Evolutionary conservation across 805 yeast species (phyloP), one percentile per base, ranked within the genome.

Genomic region (Saturnispora sanitii): DNA sequence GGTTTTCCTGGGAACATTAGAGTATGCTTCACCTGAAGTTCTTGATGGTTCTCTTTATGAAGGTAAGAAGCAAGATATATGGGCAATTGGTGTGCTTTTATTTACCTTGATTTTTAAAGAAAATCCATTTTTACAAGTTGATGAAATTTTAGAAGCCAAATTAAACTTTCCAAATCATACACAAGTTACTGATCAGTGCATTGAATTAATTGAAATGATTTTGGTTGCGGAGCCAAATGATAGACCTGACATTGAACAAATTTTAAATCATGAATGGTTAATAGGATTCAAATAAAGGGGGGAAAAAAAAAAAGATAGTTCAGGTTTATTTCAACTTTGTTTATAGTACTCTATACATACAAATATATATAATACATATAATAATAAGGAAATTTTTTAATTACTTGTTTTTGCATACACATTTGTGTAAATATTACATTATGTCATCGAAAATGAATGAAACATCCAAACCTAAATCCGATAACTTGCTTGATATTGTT

Each of bases 21-120:
- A 92, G 59, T 92, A 90, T 59, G 97, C 97, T 1, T 94, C 97
- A 0, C 98, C 98, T 0, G 98, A 92, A 60, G 95, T 92, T 1
- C 66, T 92, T 27, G 71, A 79, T 38, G 98, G 97, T 2, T 79
- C 78, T 45, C 81, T 88, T 18, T 92, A 90, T 54, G 86, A 77
- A 38, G 98, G 98, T 18, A 81, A 76, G 56, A 90, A 95, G 3
- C 98, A 92, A 59, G 98, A 92, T 61, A 80, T 88, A 2, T 92
- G 98, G 98, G 95, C 97, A 0, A 68, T 90, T 55, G 98, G 98
- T 2, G 83, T 92, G 18, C 65, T 92, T 43, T 65, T 92, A 18
- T 92, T 88, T 62, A 92, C 96, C 0, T 73, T 92, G 54, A 70
- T 90, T 6, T 92, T 82, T 67, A 85, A 88, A 56, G 97, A 92